A percentile compares a stretch with the other conserved stretches of the same genome.
Evolutionary conservation across 371 early-diverging fungal genomes (phyloP).

Genomic region (Lichtheimia ramosa): DNA sequence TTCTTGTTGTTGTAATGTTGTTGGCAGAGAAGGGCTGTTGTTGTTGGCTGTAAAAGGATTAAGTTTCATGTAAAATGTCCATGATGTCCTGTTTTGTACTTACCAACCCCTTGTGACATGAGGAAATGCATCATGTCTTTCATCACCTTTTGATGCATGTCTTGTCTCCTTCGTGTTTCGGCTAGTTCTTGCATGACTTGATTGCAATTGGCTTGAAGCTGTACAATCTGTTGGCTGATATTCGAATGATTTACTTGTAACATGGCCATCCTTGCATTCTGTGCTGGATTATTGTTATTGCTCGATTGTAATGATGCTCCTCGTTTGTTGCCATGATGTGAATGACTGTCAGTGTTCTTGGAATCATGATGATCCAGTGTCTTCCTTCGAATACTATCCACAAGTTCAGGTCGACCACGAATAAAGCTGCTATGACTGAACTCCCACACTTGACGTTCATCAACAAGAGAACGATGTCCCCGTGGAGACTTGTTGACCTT

Average conservation of each 20-base stretch:
- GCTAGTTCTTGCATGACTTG: slow-evolving; percentile 65
- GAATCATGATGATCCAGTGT: slow-evolving; percentile 66
- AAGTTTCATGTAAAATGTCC: too few species aligned
- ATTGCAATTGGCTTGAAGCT: slow-evolving; percentile 61
- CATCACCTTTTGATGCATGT: slow-evolving; percentile 55
- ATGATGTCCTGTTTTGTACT: too few species aligned
- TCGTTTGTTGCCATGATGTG: slow-evolving; percentile 32
- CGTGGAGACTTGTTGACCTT: slow-evolving; percentile 80
- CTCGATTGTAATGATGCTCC: too few species aligned
- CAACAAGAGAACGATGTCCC: slow-evolving; percentile 67
- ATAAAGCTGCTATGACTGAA: slow-evolving; percentile 81
- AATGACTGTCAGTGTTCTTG: slow-evolving; percentile 56
- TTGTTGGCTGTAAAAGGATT: too few species aligned
- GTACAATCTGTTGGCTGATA: slow-evolving; percentile 59
- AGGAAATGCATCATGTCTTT: slow-evolving; percentile 36
- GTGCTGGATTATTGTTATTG: too few species aligned
- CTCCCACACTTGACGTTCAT: slow-evolving; percentile 83
- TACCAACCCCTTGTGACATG: too few species aligned
- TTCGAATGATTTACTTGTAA: slow-evolving; percentile 68
- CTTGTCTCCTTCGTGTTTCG: slow-evolving; percentile 60
- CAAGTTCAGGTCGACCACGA: slow-evolving; percentile 68
- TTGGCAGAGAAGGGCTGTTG: neutral
- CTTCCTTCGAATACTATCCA: slow-evolving; percentile 79
- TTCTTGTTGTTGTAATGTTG: neutral
- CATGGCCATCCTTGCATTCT: slow-evolving; percentile 59